Conservation (phyloP, 306 rosid genomes). For the Purshia tridentata region DNA sequence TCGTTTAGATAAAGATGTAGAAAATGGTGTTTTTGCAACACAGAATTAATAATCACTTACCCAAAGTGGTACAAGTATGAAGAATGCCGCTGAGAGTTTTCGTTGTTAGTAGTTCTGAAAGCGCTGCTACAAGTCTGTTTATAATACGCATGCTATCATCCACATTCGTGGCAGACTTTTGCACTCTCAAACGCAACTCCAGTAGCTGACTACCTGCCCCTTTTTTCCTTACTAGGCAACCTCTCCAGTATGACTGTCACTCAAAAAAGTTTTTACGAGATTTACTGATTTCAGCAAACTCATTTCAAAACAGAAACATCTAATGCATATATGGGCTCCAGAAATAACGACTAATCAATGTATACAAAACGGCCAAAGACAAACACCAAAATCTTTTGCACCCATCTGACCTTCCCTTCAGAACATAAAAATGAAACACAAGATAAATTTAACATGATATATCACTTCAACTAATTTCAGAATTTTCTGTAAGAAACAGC, state of each 20-base stretch:
- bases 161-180: slow-evolving; percentile 66
- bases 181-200: slow-evolving; percentile 71
- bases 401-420: background rate
- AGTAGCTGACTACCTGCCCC: slow-evolving; percentile 54
- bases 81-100: slow-evolving; percentile 60
- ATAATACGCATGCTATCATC: slow-evolving; percentile 83
- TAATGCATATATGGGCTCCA: too few species aligned
- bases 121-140: slow-evolving; percentile 60
- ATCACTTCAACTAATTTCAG: too few species aligned
- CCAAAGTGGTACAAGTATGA: slow-evolving; percentile 78
- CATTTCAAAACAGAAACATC: background rate
- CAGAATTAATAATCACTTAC: slow-evolving; percentile 36
- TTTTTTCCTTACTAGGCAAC: slow-evolving; percentile 64
- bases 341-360: background rate
- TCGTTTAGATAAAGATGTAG: background rate
- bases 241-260: slow-evolving; percentile 78
- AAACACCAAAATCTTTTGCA: background rate
- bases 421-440: background rate
- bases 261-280: background rate
- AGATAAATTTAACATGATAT: too few species aligned
- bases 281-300: background rate
- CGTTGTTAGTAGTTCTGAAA: slow-evolving; percentile 52
- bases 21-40: background rate
- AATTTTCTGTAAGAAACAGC: too few species aligned
- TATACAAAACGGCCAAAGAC: background rate